phyloP scores from a whole-genome alignment of 1,284 basidiomycete genomes.

The Cystobasidium sp. region DNA sequence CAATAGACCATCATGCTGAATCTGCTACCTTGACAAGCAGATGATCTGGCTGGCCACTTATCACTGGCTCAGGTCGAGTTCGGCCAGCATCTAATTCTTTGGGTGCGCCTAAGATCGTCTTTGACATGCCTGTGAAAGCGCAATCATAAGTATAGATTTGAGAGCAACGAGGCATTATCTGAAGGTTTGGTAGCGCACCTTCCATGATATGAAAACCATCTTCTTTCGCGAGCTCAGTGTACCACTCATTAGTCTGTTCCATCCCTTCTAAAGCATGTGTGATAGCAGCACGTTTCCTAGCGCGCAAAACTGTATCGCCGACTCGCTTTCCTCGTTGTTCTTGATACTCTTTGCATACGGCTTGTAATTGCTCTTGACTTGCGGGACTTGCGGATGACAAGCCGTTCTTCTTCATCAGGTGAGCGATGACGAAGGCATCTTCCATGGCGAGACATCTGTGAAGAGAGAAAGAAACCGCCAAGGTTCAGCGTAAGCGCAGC shows the following conservation, averaged over 20 bases:
- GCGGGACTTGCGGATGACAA: neutral
- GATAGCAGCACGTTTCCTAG: conserved; percentile 37
- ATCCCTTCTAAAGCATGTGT: conserved; percentile 39
- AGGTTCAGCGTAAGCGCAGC: no score
- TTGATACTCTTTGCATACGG: conserved; percentile 27
- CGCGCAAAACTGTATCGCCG: conserved; percentile 40
- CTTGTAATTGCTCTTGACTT: neutral
- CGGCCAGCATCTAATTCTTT: conserved; percentile 30
- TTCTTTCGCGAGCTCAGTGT: conserved; percentile 27
- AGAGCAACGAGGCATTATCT: no score
- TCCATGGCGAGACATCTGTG: conserved; percentile 42
- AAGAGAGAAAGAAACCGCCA: neutral
- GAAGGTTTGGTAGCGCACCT: no score
- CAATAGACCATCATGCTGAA: neutral
- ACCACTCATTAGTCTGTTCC: conserved; percentile 37
- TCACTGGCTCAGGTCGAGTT: conserved; percentile 10
- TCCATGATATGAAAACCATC: conserved; percentile 41
- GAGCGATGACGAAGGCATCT: conserved; percentile 41
- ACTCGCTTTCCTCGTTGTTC: conserved; percentile 39
- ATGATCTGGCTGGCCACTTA: conserved; percentile 13
- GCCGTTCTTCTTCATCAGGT: conserved; percentile 24
- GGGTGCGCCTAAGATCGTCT: conserved; percentile 39
- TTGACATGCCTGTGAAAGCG: conserved; percentile 29
- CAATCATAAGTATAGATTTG: neutral
- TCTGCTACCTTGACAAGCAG: conserved; percentile 18